Conservation (phyloP, 106 monocot genomes). For the Allium cepa region DNA sequence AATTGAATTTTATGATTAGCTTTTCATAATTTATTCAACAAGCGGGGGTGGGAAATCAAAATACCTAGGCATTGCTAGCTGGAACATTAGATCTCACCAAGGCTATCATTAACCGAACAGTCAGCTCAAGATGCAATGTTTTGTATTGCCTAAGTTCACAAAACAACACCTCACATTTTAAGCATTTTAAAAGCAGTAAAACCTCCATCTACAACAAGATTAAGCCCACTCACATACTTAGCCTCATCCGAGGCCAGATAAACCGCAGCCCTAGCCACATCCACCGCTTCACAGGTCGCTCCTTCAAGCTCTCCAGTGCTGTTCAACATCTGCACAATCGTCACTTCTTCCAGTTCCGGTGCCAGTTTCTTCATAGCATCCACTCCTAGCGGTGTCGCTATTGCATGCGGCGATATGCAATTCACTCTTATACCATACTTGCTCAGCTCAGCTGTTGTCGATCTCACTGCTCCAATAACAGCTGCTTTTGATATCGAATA, state of each 20-base stretch:
- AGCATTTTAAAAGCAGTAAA: slow-evolving; percentile 18
- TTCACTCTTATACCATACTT: slow-evolving; percentile 40
- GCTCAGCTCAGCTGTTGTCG: slow-evolving; percentile 28
- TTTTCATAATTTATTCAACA: no score
- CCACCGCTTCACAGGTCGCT: slow-evolving; percentile 18
- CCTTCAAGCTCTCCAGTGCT: slow-evolving; percentile 29
- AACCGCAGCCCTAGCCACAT: slow-evolving; percentile 27
- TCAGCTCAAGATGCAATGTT: no score
- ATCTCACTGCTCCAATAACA: slow-evolving; percentile 27
- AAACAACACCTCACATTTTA: background rate
- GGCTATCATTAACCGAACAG: no score
- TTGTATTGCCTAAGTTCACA: no score
- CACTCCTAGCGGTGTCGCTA: slow-evolving; percentile 29
- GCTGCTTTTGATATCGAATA: slow-evolving; percentile 48
- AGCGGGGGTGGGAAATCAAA: no score
- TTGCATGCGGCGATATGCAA: slow-evolving; percentile 32
- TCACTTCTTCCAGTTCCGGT: slow-evolving; percentile 5
- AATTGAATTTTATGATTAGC: no score
- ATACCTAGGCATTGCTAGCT: no score
- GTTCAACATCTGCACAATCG: slow-evolving; percentile 10
- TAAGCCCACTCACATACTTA: slow-evolving; percentile 35
- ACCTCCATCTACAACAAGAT: slow-evolving; percentile 34
- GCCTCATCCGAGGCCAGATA: slow-evolving; percentile 33
- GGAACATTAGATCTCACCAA: no score
- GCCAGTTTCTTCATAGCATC: slow-evolving; percentile 16